Percentiles rank a stretch among this genome's conserved stretches.
Evolutionary conservation across 106 monocot genomes (phyloP).

Genomic region (Apostasia ramifera): DNA sequence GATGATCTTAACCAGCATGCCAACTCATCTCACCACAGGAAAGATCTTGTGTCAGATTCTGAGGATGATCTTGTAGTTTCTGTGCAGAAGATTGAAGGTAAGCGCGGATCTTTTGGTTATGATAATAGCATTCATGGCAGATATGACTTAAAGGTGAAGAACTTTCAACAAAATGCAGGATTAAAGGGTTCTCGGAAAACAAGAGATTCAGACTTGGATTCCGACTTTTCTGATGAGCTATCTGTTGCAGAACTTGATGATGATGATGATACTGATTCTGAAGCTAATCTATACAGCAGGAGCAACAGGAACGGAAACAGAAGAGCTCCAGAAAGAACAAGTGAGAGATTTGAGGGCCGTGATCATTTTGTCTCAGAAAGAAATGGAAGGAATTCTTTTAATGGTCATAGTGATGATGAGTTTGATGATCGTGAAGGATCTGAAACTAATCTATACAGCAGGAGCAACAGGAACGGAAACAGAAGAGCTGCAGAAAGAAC

Average conservation of each 20-base stretch:
- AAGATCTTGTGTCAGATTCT: constrained; percentile 16
- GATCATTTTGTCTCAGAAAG: constrained; percentile 1
- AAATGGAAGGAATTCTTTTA: constrained; percentile 16
- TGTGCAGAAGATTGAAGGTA: constrained; percentile 10
- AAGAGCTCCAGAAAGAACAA: constrained; percentile 4
- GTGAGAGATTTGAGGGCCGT: background rate
- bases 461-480: background rate
- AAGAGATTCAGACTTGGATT: constrained; percentile 16
- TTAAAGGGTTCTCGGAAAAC: constrained; percentile 1
- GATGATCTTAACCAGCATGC: constrained; percentile 16
- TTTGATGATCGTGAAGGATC: background rate
- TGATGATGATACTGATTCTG: constrained; percentile 20
- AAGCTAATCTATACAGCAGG: constrained; percentile 16
- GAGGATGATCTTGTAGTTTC: constrained; percentile 36
- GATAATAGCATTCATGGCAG: constrained; percentile 27
- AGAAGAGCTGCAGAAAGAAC: background rate
- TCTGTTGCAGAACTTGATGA: constrained; percentile 2
- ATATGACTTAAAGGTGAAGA: constrained; percentile 17
- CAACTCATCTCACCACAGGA: constrained; percentile 10
- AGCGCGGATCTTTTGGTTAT: constrained; percentile 20
- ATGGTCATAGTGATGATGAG: background rate
- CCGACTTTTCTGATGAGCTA: constrained; percentile 18
- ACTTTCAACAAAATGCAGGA: constrained; percentile 3
- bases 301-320: background rate
- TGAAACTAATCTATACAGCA: background rate